These are phyloP conservation scores for Picea engelmannii DNA, from an alignment of 83 land plant species.

Conservation along the genomic window DNA sequence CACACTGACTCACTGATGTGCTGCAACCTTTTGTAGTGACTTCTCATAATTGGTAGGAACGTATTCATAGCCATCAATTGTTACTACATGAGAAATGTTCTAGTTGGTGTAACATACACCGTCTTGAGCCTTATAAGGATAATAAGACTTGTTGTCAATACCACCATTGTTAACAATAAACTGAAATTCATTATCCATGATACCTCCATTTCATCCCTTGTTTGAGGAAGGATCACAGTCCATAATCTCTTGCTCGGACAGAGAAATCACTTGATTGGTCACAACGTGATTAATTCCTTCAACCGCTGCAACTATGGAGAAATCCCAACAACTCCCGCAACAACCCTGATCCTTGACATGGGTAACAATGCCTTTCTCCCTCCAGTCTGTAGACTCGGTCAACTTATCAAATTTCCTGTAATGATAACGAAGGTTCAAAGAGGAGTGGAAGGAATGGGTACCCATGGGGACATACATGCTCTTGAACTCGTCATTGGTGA, in stretches of 20 bases:
- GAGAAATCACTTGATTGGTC: conserved; percentile 25
- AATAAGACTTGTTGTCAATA: not conserved
- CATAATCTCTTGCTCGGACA: conserved; percentile 61
- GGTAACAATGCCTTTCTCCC: conserved; percentile 57
- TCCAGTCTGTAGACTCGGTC: conserved; percentile 60
- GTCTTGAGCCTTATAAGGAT: conserved; percentile 1
- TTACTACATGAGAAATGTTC: conserved; percentile 45
- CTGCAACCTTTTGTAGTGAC: conserved; percentile 55
- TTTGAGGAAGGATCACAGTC: conserved; percentile 40
- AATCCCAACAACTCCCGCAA: conserved; percentile 70
- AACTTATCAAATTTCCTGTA: conserved; percentile 21
- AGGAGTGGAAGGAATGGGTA: not conserved
- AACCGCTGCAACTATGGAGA: conserved; percentile 43
- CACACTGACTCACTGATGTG: conserved; percentile 64
- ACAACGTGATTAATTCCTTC: conserved; percentile 49
- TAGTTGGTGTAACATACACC: conserved; percentile 3
- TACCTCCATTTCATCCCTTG: conserved; percentile 9
- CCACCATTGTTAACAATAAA: conserved; percentile 26
- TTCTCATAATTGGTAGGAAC: conserved; percentile 49
- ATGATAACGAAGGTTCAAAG: conserved; percentile 21
- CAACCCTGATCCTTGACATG: conserved; percentile 65
- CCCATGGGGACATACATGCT: conserved; percentile 24
- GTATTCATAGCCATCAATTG: conserved; percentile 49
- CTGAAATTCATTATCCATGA: conserved; percentile 16
- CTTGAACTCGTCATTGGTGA: conserved; percentile 76